These are phyloP conservation scores for Coemansia sp. DNA, from an alignment of 192 early-diverging fungal species.

Conservation along the genomic window DNA sequence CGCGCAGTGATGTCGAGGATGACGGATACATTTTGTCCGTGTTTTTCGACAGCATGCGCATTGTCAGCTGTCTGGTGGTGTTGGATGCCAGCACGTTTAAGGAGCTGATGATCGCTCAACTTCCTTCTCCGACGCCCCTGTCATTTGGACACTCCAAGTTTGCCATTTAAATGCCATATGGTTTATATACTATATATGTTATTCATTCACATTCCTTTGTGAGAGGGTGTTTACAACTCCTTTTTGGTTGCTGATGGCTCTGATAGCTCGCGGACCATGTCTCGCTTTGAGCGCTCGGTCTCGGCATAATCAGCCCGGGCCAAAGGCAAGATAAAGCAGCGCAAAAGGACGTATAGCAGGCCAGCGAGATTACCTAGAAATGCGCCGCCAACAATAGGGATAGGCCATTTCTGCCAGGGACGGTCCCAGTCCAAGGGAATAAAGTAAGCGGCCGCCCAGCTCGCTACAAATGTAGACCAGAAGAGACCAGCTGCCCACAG, in stretches of 20 bases:
- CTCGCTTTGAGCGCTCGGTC: slow-evolving; percentile 15
- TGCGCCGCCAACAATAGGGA: slow-evolving; percentile 48
- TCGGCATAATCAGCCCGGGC: slow-evolving; percentile 35
- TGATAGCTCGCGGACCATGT: slow-evolving; percentile 13
- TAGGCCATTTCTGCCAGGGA: slow-evolving; percentile 55
- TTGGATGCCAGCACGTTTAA: slow-evolving; percentile 71
- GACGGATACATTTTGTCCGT: slow-evolving; percentile 75
- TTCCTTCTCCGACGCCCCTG: slow-evolving; percentile 68
- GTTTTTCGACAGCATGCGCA: slow-evolving; percentile 69
- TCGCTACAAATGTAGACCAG: slow-evolving; percentile 36
- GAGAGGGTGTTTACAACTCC: slow-evolving; percentile 7
- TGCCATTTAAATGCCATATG: slow-evolving; percentile 24
- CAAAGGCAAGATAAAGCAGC: slow-evolving; percentile 42
- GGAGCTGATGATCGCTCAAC: slow-evolving; percentile 67
- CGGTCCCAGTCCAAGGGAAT: slow-evolving; percentile 57
- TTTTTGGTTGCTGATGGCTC: neutral
- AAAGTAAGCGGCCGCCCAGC: slow-evolving; percentile 46
- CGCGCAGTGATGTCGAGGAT: slow-evolving; percentile 65
- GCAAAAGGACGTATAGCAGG: slow-evolving; percentile 38
- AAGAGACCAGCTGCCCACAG: slow-evolving; percentile 54
- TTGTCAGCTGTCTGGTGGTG: slow-evolving; percentile 70
- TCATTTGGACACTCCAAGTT: slow-evolving; percentile 70
- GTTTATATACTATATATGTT: neutral
- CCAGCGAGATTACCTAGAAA: slow-evolving; percentile 44
- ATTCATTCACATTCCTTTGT: neutral